These are phyloP conservation scores for Penicillium ochrochloron DNA, from an alignment of 495 filamentous ascomycete species.

Conservation along the genomic window DNA sequence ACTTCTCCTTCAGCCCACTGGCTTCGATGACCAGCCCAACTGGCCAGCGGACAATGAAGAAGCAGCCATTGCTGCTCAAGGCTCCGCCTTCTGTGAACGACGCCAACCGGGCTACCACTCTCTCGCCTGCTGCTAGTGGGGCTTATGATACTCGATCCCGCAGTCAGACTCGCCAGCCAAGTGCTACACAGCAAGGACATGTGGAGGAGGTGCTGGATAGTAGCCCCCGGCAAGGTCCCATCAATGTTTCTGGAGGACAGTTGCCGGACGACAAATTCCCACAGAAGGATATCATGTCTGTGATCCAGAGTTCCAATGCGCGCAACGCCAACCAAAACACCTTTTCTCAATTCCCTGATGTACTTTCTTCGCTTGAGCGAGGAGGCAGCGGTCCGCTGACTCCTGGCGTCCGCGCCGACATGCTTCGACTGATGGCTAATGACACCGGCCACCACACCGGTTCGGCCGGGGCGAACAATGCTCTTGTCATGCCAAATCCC, in stretches of 20 bases:
- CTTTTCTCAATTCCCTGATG: slow-evolving; percentile 71
- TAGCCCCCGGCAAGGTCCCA: slow-evolving; percentile 38
- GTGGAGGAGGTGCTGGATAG: slow-evolving; percentile 52
- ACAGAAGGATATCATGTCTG: slow-evolving; percentile 81
- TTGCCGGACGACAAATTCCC: slow-evolving; percentile 39
- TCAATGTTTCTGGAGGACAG: slow-evolving; percentile 25
- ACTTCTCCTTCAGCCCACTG: slow-evolving; percentile 45
- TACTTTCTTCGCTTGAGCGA: slow-evolving; percentile 72
- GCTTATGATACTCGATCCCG: slow-evolving; percentile 41
- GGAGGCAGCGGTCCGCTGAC: slow-evolving; percentile 70
- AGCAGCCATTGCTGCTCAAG: slow-evolving; percentile 55
- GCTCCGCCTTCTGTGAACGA: slow-evolving; percentile 48
- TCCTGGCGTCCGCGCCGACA: slow-evolving; percentile 74
- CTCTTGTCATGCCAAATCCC: slow-evolving; percentile 63
- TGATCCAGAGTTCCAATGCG: slow-evolving; percentile 81
- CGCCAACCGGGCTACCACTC: slow-evolving; percentile 41
- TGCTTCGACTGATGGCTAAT: slow-evolving; percentile 79
- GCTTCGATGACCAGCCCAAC: slow-evolving; percentile 44
- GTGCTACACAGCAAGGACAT: slow-evolving; percentile 40
- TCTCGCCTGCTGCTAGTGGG: slow-evolving; percentile 42
- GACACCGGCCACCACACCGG: slow-evolving; percentile 41
- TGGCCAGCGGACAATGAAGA: slow-evolving; percentile 50
- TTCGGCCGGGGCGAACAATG: slow-evolving; percentile 46
- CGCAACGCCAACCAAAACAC: slow-evolving; percentile 53
- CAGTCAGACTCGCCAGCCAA: slow-evolving; percentile 42